Evolutionary conservation across 2,329 filamentous ascomycete genomes (phyloP).

Genomic region (Paecilomyces niveus): DNA sequence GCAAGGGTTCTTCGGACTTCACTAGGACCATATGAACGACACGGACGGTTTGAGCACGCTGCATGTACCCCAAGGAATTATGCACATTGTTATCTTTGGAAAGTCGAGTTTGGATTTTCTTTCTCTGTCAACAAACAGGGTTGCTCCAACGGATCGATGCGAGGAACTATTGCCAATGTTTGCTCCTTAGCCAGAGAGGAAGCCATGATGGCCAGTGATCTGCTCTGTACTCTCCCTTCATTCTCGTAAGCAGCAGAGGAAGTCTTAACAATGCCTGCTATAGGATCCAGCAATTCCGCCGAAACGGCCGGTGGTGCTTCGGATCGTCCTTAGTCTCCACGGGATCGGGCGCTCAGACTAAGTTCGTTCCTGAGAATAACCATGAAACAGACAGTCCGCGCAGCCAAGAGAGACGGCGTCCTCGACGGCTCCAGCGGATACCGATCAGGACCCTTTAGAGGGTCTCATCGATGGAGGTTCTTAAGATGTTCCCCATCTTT

Average conservation of each 20-base stretch:
- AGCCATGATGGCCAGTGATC: background rate
- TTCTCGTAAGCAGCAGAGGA: background rate
- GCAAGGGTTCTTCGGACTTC: background rate
- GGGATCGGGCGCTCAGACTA: background rate
- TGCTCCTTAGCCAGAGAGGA: background rate
- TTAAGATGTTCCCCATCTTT: background rate
- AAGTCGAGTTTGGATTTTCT: background rate
- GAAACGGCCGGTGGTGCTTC: background rate
- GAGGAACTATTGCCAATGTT: background rate
- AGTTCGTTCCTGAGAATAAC: background rate
- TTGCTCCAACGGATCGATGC: background rate
- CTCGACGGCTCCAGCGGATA: background rate
- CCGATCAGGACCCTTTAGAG: background rate
- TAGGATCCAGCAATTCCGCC: background rate
- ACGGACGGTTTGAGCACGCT: background rate
- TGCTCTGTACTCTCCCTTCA: background rate
- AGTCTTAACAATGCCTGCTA: background rate
- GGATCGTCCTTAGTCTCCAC: background rate
- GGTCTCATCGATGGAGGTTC: background rate
- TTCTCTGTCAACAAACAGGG: background rate
- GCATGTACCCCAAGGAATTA: background rate
- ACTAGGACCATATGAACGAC: background rate
- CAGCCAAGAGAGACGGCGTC: background rate
- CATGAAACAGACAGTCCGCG: background rate
- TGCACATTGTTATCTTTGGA: background rate